Evolutionary conservation across 805 yeast genomes (phyloP).

Genomic region (Starmera amethionina): DNA sequence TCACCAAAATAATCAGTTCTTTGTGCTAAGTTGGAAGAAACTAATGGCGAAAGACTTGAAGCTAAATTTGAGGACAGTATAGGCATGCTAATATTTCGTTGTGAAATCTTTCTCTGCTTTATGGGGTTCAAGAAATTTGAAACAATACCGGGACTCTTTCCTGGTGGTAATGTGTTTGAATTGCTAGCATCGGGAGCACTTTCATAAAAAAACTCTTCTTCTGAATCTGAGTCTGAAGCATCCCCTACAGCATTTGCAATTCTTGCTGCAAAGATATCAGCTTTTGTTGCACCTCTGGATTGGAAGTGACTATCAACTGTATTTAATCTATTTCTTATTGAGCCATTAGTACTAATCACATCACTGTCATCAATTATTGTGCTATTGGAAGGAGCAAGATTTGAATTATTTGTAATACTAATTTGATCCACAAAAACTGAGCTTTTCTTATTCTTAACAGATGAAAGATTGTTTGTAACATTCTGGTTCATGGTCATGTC

Average conservation of each 20-base stretch:
- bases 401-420: constrained; percentile 5
- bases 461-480: constrained; percentile 17
- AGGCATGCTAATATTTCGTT: constrained; percentile 19
- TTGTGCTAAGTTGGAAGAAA: constrained; percentile 2
- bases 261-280: constrained; percentile 91
- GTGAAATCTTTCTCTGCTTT: constrained; percentile 13
- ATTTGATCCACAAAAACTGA: constrained; percentile 19
- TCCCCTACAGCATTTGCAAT: constrained; percentile 92
- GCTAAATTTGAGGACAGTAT: constrained; percentile 4
- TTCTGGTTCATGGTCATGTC: constrained; percentile 16
- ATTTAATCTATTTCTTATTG: constrained; percentile 13
- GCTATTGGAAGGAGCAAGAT: constrained; percentile 1
- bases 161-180: constrained; percentile 10
- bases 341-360: constrained; percentile 14
- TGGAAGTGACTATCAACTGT: constrained; percentile 11
- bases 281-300: constrained; percentile 46
- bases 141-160: constrained; percentile 4
- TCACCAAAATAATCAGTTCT: constrained; percentile 6
- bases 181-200: constrained; percentile 18
- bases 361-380: constrained; percentile 10
- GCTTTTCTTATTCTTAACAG: constrained; percentile 26
- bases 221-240: constrained; percentile 77
- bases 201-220: constrained; percentile 95
- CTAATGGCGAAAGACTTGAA: constrained; percentile 2
- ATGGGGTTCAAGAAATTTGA: constrained; percentile 6